Evolutionary conservation across 2,329 filamentous ascomycete genomes (phyloP), one percentile per base, ranked within the genome.

Genomic region (Fusarium burgessii): DNA sequence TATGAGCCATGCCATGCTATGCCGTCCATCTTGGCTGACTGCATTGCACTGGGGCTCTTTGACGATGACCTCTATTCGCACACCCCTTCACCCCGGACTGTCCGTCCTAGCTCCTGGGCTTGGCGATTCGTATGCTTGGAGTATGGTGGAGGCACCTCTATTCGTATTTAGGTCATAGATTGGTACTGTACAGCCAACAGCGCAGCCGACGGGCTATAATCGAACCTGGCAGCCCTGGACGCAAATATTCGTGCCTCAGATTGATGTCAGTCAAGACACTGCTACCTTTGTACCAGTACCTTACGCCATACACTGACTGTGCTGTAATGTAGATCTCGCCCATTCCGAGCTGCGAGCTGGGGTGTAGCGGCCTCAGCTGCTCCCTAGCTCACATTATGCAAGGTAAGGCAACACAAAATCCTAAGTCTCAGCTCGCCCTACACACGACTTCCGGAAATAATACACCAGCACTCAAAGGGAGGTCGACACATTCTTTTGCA

Each of bases 111-210:
- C 47, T 47, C 43, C 38, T 46, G 45, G 57, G 46, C 68, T 71
- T 71, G 68, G 68, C 58, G 45, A 68, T 52, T 66, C 62, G 54
- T 47, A 67, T 66, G 20, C 46, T 60, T 59, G 59, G 57, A 70
- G 57, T 62, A 61, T 41, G 41, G 54, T 56, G 43, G 49, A 68
- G 61, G 63, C 45, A 50, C 17, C 35, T 45, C 42, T 45, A 25
- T 50, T 29, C 36, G 46, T 35, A 62, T 41, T 59, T 60, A 58
- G 61, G 69, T 54, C 71, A 73, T 73, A 47, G 70, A 71, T 73
- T 61, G 58, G 49, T 63, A 23, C 23, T 23, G 23, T 23, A 46
- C 36, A 47, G 55, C 35, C 41, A 47, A 38, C 29, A 35, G 46
- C n/a, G 15, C 15, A 43, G 51, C 29, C 33, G 35, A 40, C 25